These are phyloP conservation scores for Starmerella ratchasimensis DNA, from an alignment of 805 yeast species.

Conservation along the genomic window DNA sequence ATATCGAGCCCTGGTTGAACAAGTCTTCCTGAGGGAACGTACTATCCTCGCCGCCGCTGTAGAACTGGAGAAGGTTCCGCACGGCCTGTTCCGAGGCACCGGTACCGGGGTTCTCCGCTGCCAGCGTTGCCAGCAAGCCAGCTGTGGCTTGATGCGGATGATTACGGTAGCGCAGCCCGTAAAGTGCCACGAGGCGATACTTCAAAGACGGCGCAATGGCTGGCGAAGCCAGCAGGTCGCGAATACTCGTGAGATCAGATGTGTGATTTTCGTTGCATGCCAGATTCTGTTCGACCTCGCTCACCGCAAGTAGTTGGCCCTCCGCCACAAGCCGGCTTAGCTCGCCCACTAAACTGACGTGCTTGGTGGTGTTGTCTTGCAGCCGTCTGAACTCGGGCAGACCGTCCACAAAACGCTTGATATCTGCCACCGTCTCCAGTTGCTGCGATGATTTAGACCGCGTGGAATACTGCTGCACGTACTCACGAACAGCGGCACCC, in stretches of 20 bases:
- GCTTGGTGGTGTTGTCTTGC: slow-evolving; percentile 80
- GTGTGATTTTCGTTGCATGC: slow-evolving; percentile 51
- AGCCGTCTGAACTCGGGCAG: slow-evolving; percentile 87
- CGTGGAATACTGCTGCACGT: slow-evolving; percentile 66
- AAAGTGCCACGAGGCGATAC: slow-evolving; percentile 58
- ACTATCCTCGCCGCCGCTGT: slow-evolving; percentile 28
- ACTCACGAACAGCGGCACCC: slow-evolving; percentile 72
- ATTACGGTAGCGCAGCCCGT: slow-evolving; percentile 55
- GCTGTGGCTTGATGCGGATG: slow-evolving; percentile 34
- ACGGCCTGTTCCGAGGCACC: slow-evolving; percentile 28
- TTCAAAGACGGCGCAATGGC: slow-evolving; percentile 36
- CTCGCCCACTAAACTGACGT: slow-evolving; percentile 79
- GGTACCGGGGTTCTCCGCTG: slow-evolving; percentile 14
- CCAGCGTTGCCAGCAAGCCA: slow-evolving; percentile 29
- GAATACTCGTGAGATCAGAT: slow-evolving; percentile 42
- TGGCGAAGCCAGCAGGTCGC: slow-evolving; percentile 33
- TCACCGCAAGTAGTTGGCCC: slow-evolving; percentile 60
- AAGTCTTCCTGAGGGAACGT: slow-evolving; percentile 35
- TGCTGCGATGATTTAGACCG: slow-evolving; percentile 64
- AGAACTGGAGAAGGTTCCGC: slow-evolving; percentile 32
- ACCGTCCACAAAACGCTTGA: slow-evolving; percentile 80
- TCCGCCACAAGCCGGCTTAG: slow-evolving; percentile 57
- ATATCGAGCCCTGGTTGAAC: slow-evolving; percentile 28
- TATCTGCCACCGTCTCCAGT: slow-evolving; percentile 69
- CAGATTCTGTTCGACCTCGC: slow-evolving; percentile 80